Base-by-base conservation (phyloP, 1,139 yeast genomes). In the Suhomyces maxii region DNA sequence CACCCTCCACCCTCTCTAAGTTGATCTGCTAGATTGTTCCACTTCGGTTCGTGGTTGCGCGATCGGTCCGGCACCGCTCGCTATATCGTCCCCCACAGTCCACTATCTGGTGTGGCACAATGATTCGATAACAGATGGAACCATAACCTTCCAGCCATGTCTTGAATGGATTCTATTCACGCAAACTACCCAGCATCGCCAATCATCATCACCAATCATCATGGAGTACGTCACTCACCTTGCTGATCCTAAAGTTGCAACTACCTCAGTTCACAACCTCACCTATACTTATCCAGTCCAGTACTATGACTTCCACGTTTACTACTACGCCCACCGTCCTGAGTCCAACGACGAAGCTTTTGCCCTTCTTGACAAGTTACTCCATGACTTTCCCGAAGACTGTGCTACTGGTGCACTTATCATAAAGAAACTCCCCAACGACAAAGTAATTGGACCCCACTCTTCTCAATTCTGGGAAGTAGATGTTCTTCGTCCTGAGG, bases 231-330 rank as follows among this genome's bases (percentile, higher is more conserved):
- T 67, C 13, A 65, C 71, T 11, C 50, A 53, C 34, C 51, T 67
- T 8, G 47, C 50, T 33, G 54, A 63, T 46, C 65, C 62, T 2
- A 45, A 54, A 12, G 50, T 53, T 23, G 65, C 66, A 14, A 55
- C 58, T 26, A 60, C 49, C 7, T 64, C 70, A n/a, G 47, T 37
- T 7, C 45, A 53, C 37, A 64, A 62, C 2, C 55, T 68, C 23
- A 41, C 52, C 13, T 68, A 43, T 50, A 53, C 58, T 1, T 51
- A 53, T 39, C 72, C 72, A 1, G 60, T 68, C 18, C 57, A 67
- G 43, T 68, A 64, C 52, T 68, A 67, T 51, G 73, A 68, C 47
- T 68, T 68, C 51, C 73, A 68, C 49, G 60, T 68, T 8, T 68
- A 68, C 52, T 68, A 67, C 48, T 59, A 47, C 41, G 66, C 63